phyloP scores from a whole-genome alignment of 1,284 basidiomycete species.

The Tilletia walkeri region DNA sequence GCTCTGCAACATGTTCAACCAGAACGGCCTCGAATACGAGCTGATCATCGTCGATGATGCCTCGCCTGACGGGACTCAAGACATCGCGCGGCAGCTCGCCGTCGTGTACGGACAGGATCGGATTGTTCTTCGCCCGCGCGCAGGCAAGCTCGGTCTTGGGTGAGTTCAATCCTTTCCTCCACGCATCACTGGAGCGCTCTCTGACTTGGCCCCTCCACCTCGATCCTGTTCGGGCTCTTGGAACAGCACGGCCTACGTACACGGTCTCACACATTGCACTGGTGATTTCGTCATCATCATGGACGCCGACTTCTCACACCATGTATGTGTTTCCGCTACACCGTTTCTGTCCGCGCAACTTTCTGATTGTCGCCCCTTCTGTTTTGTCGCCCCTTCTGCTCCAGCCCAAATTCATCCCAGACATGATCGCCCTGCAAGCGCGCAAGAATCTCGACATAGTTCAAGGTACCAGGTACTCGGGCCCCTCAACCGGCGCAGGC shows the following conservation, averaged over 20 bases:
- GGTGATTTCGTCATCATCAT: slow-evolving; percentile 95
- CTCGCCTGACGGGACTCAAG: slow-evolving; percentile 86
- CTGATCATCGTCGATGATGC: slow-evolving; percentile 86
- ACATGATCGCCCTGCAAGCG: slow-evolving; percentile 37
- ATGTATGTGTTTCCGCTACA: slow-evolving; percentile 63
- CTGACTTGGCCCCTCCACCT: background rate
- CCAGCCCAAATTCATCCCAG: slow-evolving; percentile 40
- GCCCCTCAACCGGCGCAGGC: slow-evolving; percentile 40
- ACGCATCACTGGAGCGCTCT: background rate
- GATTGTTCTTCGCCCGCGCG: slow-evolving; percentile 77
- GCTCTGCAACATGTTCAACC: slow-evolving; percentile 34
- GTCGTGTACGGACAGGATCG: slow-evolving; percentile 76
- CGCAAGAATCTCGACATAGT: slow-evolving; percentile 38
- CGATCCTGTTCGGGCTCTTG: slow-evolving; percentile 18
- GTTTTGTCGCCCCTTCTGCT: background rate
- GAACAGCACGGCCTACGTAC: slow-evolving; percentile 80
- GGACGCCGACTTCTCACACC: slow-evolving; percentile 94
- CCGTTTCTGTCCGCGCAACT: background rate
- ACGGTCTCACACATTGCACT: slow-evolving; percentile 79
- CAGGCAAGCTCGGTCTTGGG: slow-evolving; percentile 86
- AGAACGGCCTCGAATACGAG: slow-evolving; percentile 66
- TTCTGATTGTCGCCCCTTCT: background rate
- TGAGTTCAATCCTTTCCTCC: slow-evolving; percentile 54
- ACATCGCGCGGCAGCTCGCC: slow-evolving; percentile 75
- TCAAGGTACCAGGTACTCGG: slow-evolving; percentile 42